Base-by-base conservation (phyloP, 2,329 filamentous ascomycete species). In the Pseudogymnoascus verrucosus region DNA sequence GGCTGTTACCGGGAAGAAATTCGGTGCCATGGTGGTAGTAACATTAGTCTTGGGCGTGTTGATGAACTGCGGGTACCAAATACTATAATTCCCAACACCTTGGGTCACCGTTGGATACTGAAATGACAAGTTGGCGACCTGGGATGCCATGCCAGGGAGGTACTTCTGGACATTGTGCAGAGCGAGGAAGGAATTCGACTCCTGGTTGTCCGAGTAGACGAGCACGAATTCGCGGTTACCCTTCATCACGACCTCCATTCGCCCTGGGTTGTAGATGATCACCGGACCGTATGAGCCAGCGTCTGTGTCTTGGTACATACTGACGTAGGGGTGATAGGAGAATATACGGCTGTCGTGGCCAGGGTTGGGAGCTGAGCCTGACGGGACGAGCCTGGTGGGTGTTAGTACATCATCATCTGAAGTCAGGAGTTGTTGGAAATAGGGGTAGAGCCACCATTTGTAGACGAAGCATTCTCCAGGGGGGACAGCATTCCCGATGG, bases 241-340 rank as follows among this genome's bases (percentile, higher is more conserved):
- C 5, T 66, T 63, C 68, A 72, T 71, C 0, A 68, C 71, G 16
- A 60, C 31, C 19, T 68, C 64, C 70, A 73, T 73, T 63, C 66
- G 40, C 16, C 71, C 69, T 1, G 57, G 62, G 12, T 65, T 64
- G 60, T 73, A 73, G 40, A 71, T 65, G 40, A 73, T 69, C n/a
- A 65, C 59, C 1, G 70, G 67, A 2, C 71, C 71, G 34, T 68
- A 67, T 0, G 72, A 65, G 19, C 71, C 71, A 2, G 71, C 67
- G 7, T 68, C 63, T n/a, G n/a, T 14, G 36, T 39, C 14, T 39
- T 39, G 36, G 6, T 39, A n/a, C 64, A 73, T 67, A 26, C 67
- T 69, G 26, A 74, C 68, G 60, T 69, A 72, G 26, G 67, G 69
- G 64, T 73, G 70, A 61, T 73, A 73, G 16, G 63, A 65, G 37